These are phyloP conservation scores for Choricystis sp. DNA, from an alignment of 139 green algal species.

Conservation along the genomic window DNA sequence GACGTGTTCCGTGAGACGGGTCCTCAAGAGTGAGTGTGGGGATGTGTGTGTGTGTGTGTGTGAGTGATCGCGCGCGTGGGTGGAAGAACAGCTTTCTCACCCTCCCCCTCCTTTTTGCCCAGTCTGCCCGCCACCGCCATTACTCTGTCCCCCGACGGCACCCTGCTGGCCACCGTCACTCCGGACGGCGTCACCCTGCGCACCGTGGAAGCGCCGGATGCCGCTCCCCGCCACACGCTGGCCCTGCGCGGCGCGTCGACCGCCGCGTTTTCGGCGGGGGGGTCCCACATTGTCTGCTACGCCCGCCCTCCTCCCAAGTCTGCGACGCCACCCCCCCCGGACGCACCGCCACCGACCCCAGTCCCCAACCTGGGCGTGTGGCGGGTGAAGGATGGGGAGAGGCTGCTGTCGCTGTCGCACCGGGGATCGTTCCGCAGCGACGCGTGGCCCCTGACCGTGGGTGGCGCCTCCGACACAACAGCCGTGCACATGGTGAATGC, in stretches of 20 bases:
- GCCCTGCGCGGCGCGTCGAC: constrained; percentile 17
- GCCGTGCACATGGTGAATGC: constrained; percentile 57
- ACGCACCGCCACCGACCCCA: constrained; percentile 10
- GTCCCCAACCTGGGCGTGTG: constrained; percentile 32
- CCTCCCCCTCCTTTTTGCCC: background rate
- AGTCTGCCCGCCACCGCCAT: no score
- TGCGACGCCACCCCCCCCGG: constrained; percentile 12
- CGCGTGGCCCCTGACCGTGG: constrained; percentile 56
- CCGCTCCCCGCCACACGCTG: constrained; percentile 10
- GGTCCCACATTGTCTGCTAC: constrained; percentile 36
- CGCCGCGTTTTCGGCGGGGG: constrained; percentile 19
- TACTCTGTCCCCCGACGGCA: constrained; percentile 14
- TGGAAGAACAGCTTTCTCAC: no score
- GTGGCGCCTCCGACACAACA: constrained; percentile 41
- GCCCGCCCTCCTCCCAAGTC: constrained; percentile 31
- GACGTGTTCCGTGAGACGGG: no score
- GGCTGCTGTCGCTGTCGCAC: constrained; percentile 23
- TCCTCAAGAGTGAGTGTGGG: no score
- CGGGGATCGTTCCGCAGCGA: constrained; percentile 41
- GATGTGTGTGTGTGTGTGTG: no score
- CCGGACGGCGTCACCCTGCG: constrained; percentile 14
- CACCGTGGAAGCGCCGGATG: background rate
- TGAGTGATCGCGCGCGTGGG: no score
- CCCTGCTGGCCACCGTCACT: constrained; percentile 9
- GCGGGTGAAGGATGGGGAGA: constrained; percentile 18